Conservation (phyloP, 73 alveolate species). For the Effrenium voratum region DNA sequence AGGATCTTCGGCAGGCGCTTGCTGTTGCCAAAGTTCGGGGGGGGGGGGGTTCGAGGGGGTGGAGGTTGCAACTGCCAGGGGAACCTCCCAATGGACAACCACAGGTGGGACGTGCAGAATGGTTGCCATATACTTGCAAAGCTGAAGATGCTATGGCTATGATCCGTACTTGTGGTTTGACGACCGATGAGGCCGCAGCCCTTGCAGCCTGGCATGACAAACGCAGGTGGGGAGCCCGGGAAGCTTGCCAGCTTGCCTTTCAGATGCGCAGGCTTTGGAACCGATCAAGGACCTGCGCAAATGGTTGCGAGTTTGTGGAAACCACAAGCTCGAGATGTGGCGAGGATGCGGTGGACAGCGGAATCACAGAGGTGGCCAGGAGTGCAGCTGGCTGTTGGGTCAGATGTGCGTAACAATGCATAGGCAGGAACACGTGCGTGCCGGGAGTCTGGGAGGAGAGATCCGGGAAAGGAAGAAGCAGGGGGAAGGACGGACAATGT, state of each 20-base stretch:
- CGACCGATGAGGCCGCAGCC: constrained; percentile 14
- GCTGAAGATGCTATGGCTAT: too few species aligned
- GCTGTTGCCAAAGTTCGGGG: too few species aligned
- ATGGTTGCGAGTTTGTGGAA: neutral
- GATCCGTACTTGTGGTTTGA: too few species aligned
- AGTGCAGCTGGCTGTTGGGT: neutral
- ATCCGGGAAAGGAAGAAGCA: constrained; percentile 5
- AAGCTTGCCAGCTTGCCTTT: neutral
- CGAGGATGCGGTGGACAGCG: constrained; percentile 59
- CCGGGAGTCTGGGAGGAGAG: neutral
- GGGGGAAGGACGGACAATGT: too few species aligned
- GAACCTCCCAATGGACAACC: too few species aligned
- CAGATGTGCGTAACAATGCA: neutral
- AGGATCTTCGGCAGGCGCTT: too few species aligned
- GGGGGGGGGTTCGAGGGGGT: too few species aligned
- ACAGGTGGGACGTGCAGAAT: too few species aligned
- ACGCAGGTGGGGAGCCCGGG: constrained; percentile 1
- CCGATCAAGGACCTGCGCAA: constrained; percentile 18
- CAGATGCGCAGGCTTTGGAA: constrained; percentile 74
- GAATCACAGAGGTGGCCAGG: constrained; percentile 63
- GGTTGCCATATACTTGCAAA: too few species aligned
- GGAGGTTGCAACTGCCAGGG: too few species aligned
- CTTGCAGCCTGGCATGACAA: constrained; percentile 84
- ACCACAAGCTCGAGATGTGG: neutral
- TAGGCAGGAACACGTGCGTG: neutral